Conservation (phyloP, 768 basidiomycete species). For the Calocera cornea region DNA sequence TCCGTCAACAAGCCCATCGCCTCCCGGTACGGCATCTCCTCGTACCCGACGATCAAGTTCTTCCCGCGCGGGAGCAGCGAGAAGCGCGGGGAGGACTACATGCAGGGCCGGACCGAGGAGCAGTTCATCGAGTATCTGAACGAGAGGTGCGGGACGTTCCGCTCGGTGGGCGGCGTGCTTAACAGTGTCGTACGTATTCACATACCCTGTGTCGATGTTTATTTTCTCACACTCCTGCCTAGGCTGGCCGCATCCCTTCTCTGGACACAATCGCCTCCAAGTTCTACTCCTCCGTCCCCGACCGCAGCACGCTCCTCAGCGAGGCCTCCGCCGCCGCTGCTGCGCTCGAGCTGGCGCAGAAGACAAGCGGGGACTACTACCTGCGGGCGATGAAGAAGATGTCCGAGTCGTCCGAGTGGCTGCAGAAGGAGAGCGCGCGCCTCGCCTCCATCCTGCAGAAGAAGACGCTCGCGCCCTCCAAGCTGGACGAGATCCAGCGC, state of each 20-base stretch:
- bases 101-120: conserved; percentile 53
- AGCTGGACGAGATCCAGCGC: conserved; percentile 86
- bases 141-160: conserved; percentile 72
- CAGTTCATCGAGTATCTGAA: conserved; percentile 73
- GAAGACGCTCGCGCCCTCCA: conserved; percentile 56
- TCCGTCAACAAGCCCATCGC: conserved; percentile 61
- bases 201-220: neutral
- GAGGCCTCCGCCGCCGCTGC: conserved; percentile 46
- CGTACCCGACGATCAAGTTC: conserved; percentile 93
- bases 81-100: conserved; percentile 53
- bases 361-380: conserved; percentile 51
- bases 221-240: neutral
- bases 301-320: conserved; percentile 47
- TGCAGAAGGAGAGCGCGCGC: conserved; percentile 76
- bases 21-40: conserved; percentile 52
- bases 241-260: conserved; percentile 71
- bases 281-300: conserved; percentile 51
- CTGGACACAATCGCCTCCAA: conserved; percentile 65
- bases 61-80: conserved; percentile 53
- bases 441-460: conserved; percentile 63
- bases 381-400: conserved; percentile 84
- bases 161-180: conserved; percentile 70
- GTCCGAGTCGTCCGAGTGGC: conserved; percentile 51
- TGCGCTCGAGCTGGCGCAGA: conserved; percentile 31
- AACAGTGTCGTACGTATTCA: conserved; percentile 32